A percentile compares a stretch with the other conserved stretches of the same genome.
phyloP scores from a whole-genome alignment of 768 basidiomycete genomes.

The Clavaria fumosa region DNA sequence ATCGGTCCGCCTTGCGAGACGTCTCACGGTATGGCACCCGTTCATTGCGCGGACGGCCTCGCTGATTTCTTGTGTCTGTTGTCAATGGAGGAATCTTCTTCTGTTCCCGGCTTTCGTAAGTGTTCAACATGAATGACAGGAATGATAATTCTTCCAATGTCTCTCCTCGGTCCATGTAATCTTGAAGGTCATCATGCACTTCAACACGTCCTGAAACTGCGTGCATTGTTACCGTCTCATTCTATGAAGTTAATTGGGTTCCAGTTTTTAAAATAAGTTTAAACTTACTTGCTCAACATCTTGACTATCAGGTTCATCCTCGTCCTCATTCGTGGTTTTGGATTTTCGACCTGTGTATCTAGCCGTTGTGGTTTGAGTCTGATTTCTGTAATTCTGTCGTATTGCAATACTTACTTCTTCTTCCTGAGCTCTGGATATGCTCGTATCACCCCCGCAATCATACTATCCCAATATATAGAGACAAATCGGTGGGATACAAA shows the following conservation, averaged over 20 bases:
- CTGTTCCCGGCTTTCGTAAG: too few species aligned
- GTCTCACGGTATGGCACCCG: not conserved
- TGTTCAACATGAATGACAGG: conserved; percentile 2
- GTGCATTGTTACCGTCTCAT: not conserved
- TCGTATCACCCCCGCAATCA: not conserved
- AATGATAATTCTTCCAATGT: not conserved
- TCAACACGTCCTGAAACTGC: not conserved
- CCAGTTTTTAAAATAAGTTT: not conserved
- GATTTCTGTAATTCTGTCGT: not conserved
- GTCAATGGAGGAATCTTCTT: too few species aligned
- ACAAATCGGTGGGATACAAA: conserved; percentile 18
- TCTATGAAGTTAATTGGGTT: not conserved
- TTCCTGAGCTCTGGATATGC: not conserved
- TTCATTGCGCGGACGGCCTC: not conserved
- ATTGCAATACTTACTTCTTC: not conserved
- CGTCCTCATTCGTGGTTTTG: not conserved
- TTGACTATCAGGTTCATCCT: not conserved
- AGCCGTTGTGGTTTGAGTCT: not conserved
- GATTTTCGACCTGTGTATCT: not conserved
- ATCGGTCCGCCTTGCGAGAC: not conserved
- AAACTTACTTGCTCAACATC: not conserved
- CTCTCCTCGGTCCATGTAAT: conserved; percentile 1
- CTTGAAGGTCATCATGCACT: not conserved
- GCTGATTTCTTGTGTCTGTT: not conserved
- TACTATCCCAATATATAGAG: conserved; percentile 16